Conservation (phyloP, 306 rosid species). For the Lathyrus oleraceus region DNA sequence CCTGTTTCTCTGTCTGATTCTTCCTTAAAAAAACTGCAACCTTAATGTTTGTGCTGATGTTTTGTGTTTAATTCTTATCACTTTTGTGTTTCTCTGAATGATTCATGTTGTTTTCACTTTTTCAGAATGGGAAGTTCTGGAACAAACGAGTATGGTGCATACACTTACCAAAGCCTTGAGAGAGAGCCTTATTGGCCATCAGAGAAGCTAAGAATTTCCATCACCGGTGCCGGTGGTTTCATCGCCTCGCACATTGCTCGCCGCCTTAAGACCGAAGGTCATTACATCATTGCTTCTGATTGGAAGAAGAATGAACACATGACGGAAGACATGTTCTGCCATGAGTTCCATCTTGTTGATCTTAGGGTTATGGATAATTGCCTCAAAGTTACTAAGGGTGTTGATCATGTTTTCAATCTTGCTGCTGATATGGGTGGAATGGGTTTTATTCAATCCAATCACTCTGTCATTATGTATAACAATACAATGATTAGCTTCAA, state of each 20-base stretch:
- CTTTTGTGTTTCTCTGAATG: constrained; percentile 5
- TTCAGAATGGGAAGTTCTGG: constrained; percentile 86
- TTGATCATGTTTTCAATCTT: constrained; percentile 92
- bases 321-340: constrained; percentile 95
- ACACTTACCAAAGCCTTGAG: constrained; percentile 78
- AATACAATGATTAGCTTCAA: constrained; percentile 99
- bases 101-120: constrained; percentile 47
- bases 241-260: constrained; percentile 98
- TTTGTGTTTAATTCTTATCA: constrained; percentile 1
- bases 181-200: constrained; percentile 95
- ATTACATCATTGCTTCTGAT: constrained; percentile 92
- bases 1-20: neutral
- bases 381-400: constrained; percentile 75
- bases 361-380: constrained; percentile 99
- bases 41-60: constrained; percentile 6
- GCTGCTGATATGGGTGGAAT: constrained; percentile 99
- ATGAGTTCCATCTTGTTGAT: constrained; percentile 93
- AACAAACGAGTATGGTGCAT: constrained; percentile 61
- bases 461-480: constrained; percentile 94
- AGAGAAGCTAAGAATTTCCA: constrained; percentile 79
- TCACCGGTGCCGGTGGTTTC: constrained; percentile 97
- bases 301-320: constrained; percentile 99
- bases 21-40: constrained; percentile 27
- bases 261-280: constrained; percentile 91
- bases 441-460: constrained; percentile 99